phyloP scores from a whole-genome alignment of 192 early-diverging fungal genomes.

The Entomortierella beljakovae region DNA sequence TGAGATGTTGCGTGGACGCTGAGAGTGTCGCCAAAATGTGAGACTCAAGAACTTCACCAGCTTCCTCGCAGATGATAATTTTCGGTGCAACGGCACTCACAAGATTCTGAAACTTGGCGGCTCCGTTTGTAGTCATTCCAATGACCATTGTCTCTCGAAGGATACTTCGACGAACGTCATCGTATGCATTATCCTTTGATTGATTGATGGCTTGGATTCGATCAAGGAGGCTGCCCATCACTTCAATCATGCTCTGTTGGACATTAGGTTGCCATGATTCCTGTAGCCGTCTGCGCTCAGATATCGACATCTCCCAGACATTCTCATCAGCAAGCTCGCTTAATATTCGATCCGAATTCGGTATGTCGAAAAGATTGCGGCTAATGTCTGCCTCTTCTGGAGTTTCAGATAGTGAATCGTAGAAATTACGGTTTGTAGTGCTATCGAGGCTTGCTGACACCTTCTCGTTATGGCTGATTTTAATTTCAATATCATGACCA shows the following conservation, averaged over 20 bases:
- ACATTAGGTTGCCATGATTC: constrained; percentile 51
- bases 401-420: too few species aligned
- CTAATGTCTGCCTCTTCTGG: too few species aligned
- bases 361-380: constrained; percentile 10
- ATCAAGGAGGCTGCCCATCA: constrained; percentile 21
- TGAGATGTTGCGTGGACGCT: constrained; percentile 61
- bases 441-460: not conserved
- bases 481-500: constrained; percentile 16
- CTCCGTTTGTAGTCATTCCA: constrained; percentile 71
- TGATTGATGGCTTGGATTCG: constrained; percentile 8
- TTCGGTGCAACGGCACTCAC: constrained; percentile 56
- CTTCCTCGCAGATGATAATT: constrained; percentile 70
- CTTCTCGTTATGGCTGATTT: not conserved
- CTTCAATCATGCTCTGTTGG: constrained; percentile 23
- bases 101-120: constrained; percentile 61
- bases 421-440: too few species aligned
- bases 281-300: constrained; percentile 55
- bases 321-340: not conserved
- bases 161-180: constrained; percentile 45
- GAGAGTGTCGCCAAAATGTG: constrained; percentile 63
- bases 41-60: constrained; percentile 68
- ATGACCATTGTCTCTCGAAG: constrained; percentile 55
- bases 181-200: constrained; percentile 28
- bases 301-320: constrained; percentile 64
- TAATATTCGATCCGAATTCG: constrained; percentile 9